Percentiles rank a stretch among this genome's conserved stretches.
These are phyloP conservation scores for Aspergillus chevalieri DNA, from an alignment of 2,329 filamentous ascomycete species.

Conservation along the genomic window DNA sequence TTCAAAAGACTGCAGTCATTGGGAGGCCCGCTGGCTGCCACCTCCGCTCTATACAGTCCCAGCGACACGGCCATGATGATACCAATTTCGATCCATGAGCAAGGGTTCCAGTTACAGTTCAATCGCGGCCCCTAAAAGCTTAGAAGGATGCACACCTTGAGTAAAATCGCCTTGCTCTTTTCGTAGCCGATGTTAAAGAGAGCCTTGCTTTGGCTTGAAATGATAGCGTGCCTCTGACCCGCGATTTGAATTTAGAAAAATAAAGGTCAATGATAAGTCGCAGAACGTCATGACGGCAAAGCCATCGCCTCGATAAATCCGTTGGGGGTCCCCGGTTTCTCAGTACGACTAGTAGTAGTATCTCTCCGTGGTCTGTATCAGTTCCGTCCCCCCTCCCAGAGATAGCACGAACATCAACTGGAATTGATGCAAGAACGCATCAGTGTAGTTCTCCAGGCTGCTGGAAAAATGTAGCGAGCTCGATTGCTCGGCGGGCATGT, in stretches of 20 bases:
- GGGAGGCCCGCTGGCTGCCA: neutral
- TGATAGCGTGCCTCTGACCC: neutral
- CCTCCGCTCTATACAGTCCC: slow-evolving; percentile 1
- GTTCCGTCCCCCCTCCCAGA: too few relatives aligned
- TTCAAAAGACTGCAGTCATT: neutral
- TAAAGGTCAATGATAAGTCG: neutral
- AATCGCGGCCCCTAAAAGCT: neutral
- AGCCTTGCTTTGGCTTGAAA: neutral
- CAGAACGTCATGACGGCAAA: slow-evolving; percentile 1
- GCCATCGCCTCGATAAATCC: too few relatives aligned
- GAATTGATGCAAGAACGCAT: too few relatives aligned
- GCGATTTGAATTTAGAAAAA: neutral
- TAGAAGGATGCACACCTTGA: slow-evolving; percentile 1
- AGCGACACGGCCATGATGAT: slow-evolving; percentile 2
- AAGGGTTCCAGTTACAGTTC: slow-evolving; percentile 4
- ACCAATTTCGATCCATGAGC: slow-evolving; percentile 1
- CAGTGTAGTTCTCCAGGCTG: too few relatives aligned
- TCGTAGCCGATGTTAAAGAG: slow-evolving; percentile 2
- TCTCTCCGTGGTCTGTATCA: too few relatives aligned
- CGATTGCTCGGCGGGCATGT: too few relatives aligned
- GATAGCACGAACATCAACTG: too few relatives aligned
- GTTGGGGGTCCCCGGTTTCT: too few relatives aligned
- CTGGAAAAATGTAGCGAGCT: too few relatives aligned
- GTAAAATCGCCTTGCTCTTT: neutral
- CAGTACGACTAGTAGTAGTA: too few relatives aligned